Conservation (phyloP, 2,329 filamentous ascomycete genomes). For the Stemphylium lycopersici region DNA sequence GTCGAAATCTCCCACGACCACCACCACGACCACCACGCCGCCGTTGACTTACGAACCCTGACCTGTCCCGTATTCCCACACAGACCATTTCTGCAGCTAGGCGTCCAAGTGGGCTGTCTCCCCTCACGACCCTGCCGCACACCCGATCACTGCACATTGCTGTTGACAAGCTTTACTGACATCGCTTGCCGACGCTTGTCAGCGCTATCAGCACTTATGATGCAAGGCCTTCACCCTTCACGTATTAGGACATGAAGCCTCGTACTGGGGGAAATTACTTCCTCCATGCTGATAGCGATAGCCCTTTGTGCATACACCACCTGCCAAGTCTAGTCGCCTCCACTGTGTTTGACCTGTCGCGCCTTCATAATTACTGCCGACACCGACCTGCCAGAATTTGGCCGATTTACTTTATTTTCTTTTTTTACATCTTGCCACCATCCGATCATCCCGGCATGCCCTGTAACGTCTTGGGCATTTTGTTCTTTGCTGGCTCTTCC, state of each 20-base stretch:
- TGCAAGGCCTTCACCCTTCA: slow-evolving; percentile 3
- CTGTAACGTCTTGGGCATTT: too few species aligned
- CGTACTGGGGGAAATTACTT: slow-evolving; percentile 16
- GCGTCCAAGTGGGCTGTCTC: too few species aligned
- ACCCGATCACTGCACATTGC: too few species aligned
- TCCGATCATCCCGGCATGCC: background rate
- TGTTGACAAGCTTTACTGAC: slow-evolving; percentile 23
- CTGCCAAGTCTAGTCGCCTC: slow-evolving; percentile 1
- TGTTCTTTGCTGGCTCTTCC: too few species aligned
- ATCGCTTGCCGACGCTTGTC: background rate
- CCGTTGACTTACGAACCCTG: too few species aligned
- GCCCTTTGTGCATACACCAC: background rate
- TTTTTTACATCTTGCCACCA: background rate
- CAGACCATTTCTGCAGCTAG: too few species aligned
- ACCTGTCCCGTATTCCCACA: too few species aligned
- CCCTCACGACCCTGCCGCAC: too few species aligned
- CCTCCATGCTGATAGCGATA: background rate
- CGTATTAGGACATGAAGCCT: background rate
- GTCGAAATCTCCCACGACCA: too few species aligned
- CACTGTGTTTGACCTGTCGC: background rate
- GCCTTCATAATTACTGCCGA: background rate
- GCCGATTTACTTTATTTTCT: background rate
- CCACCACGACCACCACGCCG: too few species aligned
- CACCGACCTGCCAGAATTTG: background rate
- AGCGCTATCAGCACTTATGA: slow-evolving; percentile 2